Evolutionary conservation across 805 yeast species (phyloP).

Genomic region (Wickerhamiella kurtzmanii): DNA sequence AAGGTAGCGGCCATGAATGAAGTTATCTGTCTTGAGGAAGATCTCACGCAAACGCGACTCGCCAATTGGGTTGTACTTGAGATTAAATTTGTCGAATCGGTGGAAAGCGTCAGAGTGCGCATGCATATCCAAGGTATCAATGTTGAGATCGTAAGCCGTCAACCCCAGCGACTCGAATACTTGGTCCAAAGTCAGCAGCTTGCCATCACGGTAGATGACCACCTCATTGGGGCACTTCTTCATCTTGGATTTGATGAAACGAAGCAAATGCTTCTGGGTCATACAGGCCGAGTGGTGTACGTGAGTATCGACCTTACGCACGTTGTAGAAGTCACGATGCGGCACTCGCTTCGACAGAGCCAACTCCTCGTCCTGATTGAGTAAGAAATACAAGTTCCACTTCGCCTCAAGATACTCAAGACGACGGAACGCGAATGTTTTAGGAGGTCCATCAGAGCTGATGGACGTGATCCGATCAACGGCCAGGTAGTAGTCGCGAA

Average conservation of each 20-base stretch:
- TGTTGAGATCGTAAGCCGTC: conserved; percentile 87
- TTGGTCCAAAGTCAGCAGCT: conserved; percentile 68
- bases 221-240: conserved; percentile 76
- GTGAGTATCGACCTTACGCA: conserved; percentile 94
- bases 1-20: conserved; percentile 70
- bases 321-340: conserved; percentile 94
- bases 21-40: conserved; percentile 89
- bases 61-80: conserved; percentile 95
- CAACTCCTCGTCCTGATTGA: conserved; percentile 87
- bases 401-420: conserved; percentile 89
- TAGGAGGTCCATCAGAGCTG: conserved; percentile 90
- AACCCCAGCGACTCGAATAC: conserved; percentile 84
- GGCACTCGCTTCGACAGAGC: conserved; percentile 85
- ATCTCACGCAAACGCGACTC: conserved; percentile 95
- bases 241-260: conserved; percentile 89
- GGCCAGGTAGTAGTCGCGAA: conserved; percentile 76
- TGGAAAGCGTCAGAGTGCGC: conserved; percentile 98
- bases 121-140: conserved; percentile 97
- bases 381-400: conserved; percentile 79
- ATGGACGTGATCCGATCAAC: conserved; percentile 57
- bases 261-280: conserved; percentile 92
- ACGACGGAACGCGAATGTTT: conserved; percentile 89
- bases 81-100: conserved; percentile 91
- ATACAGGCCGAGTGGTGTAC: conserved; percentile 98
- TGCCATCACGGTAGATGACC: conserved; percentile 88